These are phyloP conservation scores for Globisporangium solare DNA, from an alignment of 352 stramenopile genomes.

Conservation along the genomic window DNA sequence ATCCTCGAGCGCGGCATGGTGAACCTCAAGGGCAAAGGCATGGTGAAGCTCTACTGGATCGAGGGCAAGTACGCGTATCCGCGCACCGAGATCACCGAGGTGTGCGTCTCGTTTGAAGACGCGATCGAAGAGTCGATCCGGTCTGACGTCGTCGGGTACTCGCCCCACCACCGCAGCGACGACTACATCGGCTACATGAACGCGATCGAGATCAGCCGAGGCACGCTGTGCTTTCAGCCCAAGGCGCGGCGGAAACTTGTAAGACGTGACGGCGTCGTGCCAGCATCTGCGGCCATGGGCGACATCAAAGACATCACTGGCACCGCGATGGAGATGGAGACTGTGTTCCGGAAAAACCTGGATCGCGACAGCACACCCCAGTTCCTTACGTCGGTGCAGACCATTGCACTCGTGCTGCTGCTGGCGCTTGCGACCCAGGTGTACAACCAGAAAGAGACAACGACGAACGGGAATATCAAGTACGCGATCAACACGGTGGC, in stretches of 20 bases:
- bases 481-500: conserved; percentile 35
- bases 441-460: conserved; percentile 26
- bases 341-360: conserved; percentile 41
- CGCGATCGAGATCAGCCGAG: conserved; percentile 44
- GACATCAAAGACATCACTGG: conserved; percentile 36
- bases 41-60: conserved; percentile 65
- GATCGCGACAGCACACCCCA: conserved; percentile 44
- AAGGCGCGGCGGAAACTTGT: conserved; percentile 19
- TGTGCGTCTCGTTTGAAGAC: conserved; percentile 32
- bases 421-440: conserved; percentile 38
- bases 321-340: conserved; percentile 52
- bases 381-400: conserved; percentile 39
- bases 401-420: conserved; percentile 25
- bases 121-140: conserved; percentile 54
- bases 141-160: conserved; percentile 24
- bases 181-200: conserved; percentile 63
- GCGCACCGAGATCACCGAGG: conserved; percentile 19
- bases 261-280: background rate
- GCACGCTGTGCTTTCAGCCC: conserved; percentile 43
- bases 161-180: conserved; percentile 46
- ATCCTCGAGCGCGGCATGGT: conserved; percentile 60
- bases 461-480: conserved; percentile 17
- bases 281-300: background rate
- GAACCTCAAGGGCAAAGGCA: conserved; percentile 71
- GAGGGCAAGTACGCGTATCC: conserved; percentile 39